phyloP scores from a whole-genome alignment of 352 stramenopile genomes.

The Thalassiosira delicatula region DNA sequence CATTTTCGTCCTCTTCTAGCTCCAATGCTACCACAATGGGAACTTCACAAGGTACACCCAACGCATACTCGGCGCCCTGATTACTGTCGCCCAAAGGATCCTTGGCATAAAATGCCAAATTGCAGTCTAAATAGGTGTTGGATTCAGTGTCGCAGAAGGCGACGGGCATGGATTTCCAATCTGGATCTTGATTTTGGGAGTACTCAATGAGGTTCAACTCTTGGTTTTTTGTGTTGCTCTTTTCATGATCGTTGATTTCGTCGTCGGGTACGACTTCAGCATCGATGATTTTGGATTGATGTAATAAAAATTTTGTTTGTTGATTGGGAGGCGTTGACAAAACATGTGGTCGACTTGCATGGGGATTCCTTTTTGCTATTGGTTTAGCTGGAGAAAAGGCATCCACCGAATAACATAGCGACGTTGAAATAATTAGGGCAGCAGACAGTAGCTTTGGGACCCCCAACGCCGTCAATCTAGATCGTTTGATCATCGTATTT shows the following conservation, averaged over 20 bases:
- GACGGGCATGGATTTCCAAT: constrained; percentile 66
- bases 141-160: constrained; percentile 73
- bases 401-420: not conserved
- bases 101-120: constrained; percentile 62
- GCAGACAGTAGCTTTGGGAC: no score
- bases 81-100: constrained; percentile 35
- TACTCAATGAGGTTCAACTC: constrained; percentile 43
- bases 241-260: not conserved
- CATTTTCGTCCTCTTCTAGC: constrained; percentile 51
- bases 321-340: not conserved
- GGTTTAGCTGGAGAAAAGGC: not conserved
- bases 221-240: not conserved
- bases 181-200: constrained; percentile 59
- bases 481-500: no score
- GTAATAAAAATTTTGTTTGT: not conserved
- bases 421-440: no score
- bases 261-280: constrained; percentile 49
- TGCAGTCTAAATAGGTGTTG: constrained; percentile 83
- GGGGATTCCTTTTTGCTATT: not conserved
- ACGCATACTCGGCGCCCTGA: constrained; percentile 72
- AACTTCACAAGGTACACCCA: constrained; percentile 81
- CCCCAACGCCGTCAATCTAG: no score
- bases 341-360: not conserved
- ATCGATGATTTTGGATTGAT: constrained; percentile 47
- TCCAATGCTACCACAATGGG: constrained; percentile 80